Base-by-base conservation (phyloP, 306 rosid genomes). In the Sicyos edulis region DNA sequence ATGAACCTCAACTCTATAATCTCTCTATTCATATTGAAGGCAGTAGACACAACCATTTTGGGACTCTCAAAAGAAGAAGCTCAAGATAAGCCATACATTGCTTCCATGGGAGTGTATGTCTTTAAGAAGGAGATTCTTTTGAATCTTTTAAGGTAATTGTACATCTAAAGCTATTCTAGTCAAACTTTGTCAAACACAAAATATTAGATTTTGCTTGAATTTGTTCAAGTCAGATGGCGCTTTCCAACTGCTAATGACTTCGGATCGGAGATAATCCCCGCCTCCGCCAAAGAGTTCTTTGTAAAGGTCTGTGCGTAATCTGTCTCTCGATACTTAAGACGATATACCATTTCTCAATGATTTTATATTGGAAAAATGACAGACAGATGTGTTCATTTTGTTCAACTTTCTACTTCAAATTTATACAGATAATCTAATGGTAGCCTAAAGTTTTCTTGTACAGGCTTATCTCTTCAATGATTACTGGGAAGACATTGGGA, bases 401-500 rank as follows among this genome's bases (percentile, higher is more conserved):
- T 49, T 51, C 59, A 26, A 52, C 34, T 34, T 14, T 70, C 13
- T 24, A 29, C 54, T 65, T 19, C 7, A 32, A 10, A 44, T 37
- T 63, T 63, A 63, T 50, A 2, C 51, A 8, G 37, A 29, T 21
- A 53, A 70, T 49, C 40, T 7, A 52, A 37, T 64, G 54, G 54
- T 44, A 10, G 4, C 71, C 37, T 66, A 54, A 20, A 5, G 0
- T 40, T 34, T 42, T 58, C 78, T 68, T 65, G 13, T 77, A 78
- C 86, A 93, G 98, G 98, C 98, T 82, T 90, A 88, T 82, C 91
- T 93, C 69, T 93, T 93, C 84, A 87, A 93, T 78, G 95, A 90
- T 82, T 93, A 93, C 62, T 93, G 98, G 98, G 97, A 87, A 80
- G 98, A 93, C 86, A 93, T 93, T 61, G 98, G 98, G 55, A 93